phyloP scores from a whole-genome alignment of 2,329 filamentous ascomycete species.

The Huntiella bhutanensis region DNA sequence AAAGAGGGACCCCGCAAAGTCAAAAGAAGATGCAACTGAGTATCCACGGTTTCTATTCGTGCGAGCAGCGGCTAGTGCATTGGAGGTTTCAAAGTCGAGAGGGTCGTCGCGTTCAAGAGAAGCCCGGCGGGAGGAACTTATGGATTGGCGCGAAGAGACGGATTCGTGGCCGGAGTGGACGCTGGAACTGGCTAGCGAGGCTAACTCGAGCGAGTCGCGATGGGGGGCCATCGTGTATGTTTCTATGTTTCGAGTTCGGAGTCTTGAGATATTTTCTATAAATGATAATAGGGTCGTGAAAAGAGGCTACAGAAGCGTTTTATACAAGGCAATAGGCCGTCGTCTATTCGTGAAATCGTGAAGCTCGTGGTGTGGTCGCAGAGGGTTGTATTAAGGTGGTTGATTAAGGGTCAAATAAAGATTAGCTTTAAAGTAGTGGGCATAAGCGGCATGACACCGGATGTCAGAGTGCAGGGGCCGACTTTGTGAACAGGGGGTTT shows the following conservation, averaged over 20 bases:
- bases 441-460: too few species aligned
- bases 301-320: not conserved
- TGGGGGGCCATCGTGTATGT: slow-evolving; percentile 19
- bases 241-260: not conserved
- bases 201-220: slow-evolving; percentile 91
- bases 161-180: slow-evolving; percentile 23
- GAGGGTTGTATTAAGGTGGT: too few species aligned
- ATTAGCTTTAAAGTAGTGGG: too few species aligned
- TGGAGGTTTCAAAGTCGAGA: slow-evolving; percentile 36
- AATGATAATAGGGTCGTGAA: not conserved
- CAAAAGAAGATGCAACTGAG: slow-evolving; percentile 83
- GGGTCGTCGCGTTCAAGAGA: slow-evolving; percentile 81
- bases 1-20: slow-evolving; percentile 85
- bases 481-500: too few species aligned
- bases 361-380: too few species aligned
- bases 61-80: slow-evolving; percentile 27
- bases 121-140: slow-evolving; percentile 77
- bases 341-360: too few species aligned
- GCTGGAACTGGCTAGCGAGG: slow-evolving; percentile 77
- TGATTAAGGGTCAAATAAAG: too few species aligned
- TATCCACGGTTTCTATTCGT: slow-evolving; percentile 46
- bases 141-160: slow-evolving; percentile 61
- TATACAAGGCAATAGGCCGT: too few species aligned
- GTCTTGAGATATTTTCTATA: not conserved
- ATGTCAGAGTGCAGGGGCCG: too few species aligned